These are phyloP conservation scores for Diaporthe batatas DNA, from an alignment of 2,329 filamentous ascomycete genomes.

Conservation along the genomic window DNA sequence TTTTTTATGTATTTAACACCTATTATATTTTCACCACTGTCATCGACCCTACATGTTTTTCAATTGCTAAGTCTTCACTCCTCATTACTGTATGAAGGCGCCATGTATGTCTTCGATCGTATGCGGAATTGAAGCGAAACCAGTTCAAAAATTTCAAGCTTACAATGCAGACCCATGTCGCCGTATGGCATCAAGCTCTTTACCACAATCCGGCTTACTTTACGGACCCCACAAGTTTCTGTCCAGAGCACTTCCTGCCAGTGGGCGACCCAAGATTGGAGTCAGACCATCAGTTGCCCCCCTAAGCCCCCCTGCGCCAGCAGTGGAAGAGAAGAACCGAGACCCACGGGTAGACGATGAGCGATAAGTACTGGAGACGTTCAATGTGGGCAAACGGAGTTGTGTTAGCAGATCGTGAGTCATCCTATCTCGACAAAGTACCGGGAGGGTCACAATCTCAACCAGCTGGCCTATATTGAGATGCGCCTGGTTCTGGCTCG, in stretches of 20 bases:
- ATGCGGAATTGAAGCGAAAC: too few relatives aligned
- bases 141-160: too few relatives aligned
- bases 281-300: too few relatives aligned
- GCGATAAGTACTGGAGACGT: neutral
- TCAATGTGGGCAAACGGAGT: neutral
- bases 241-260: slow-evolving; percentile 7
- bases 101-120: too few relatives aligned
- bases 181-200: neutral
- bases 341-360: neutral
- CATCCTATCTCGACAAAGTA: neutral
- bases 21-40: too few relatives aligned
- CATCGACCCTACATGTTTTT: too few relatives aligned
- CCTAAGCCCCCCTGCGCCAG: too few relatives aligned
- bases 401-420: slow-evolving; percentile 9
- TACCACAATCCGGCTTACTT: neutral
- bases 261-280: neutral
- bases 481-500: slow-evolving; percentile 62
- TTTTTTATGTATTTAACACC: too few relatives aligned
- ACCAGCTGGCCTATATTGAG: slow-evolving; percentile 62
- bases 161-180: neutral
- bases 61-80: too few relatives aligned
- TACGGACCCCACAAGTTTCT: neutral
- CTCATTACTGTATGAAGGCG: too few relatives aligned
- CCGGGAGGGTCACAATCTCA: neutral
- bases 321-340: too few relatives aligned